Evolutionary conservation across 2,329 filamentous ascomycete genomes (phyloP), one percentile per base, ranked within the genome.

Genomic region (Calonectria pteridis): DNA sequence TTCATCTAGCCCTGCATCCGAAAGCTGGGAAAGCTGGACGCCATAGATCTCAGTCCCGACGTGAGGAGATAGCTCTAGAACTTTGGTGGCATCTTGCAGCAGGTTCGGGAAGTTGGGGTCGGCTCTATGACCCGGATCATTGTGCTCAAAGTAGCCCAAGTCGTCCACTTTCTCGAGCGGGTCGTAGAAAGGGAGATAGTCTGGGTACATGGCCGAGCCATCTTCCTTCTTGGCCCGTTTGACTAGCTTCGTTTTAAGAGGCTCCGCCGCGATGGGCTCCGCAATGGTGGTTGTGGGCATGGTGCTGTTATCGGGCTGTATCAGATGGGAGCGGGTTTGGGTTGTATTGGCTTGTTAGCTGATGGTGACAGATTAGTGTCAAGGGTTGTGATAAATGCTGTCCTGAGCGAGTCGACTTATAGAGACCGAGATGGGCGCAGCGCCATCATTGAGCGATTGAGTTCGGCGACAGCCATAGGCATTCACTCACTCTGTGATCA

Each of bases 131-230:
- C 55, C 55, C 2, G 31, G 11, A 18, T 59, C 55, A 18, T 37
- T 14, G 33, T 59, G 55, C 9, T 59, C 55, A 59, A 59, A 59
- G 55, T 37, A 23, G 55, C 55, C 55, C 55, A 59, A 59, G 33
- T 59, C 55, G 16, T 59, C 55, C 11, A 59, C 55, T 11, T 37
- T 59, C 18, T 59, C 55, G 10, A 59, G 33, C 33, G 55, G 55
- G 33, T 59, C 55, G 23, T 59, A 59, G 55, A 59, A 59, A 16
- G 55, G 55, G 11, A 59, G 55, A 37, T 59, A 37, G 33, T 59
- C 55, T 59, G 55, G 55, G 31, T 59, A 59, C 55, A 59, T 14
- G 33, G 29, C 55, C n/a, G 55, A 59, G n/a, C 55, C 55, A 9
- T 59, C 55, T 26, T 59, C 55, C 9, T 59, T 59, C n/a, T 59